These are phyloP conservation scores for Globisporangium ultimum DNA, from an alignment of 352 stramenopile genomes.

Conservation along the genomic window DNA sequence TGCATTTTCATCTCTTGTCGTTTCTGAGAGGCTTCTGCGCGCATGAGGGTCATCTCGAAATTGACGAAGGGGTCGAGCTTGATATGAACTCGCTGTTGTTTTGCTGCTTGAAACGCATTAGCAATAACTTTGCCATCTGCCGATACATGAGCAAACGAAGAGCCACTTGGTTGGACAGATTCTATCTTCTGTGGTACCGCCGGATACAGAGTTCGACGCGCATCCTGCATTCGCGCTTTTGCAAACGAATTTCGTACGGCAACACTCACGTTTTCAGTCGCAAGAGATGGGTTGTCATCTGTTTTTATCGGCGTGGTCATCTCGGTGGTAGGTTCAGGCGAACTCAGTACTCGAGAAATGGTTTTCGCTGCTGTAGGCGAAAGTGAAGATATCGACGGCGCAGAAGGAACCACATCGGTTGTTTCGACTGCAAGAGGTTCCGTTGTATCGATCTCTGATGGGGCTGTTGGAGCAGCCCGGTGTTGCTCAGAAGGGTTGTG, in stretches of 20 bases:
- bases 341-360: conserved; percentile 14
- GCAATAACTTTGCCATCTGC: conserved; percentile 25
- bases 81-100: conserved; percentile 53
- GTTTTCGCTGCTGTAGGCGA: conserved; percentile 46
- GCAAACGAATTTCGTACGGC: conserved; percentile 46
- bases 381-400: conserved; percentile 35
- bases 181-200: conserved; percentile 22
- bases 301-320: conserved; percentile 13
- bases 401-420: conserved; percentile 4
- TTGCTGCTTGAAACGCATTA: conserved; percentile 13
- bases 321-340: neutral
- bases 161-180: conserved; percentile 4
- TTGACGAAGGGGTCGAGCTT: conserved; percentile 81
- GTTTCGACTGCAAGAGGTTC: too few species aligned
- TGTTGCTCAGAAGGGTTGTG: conserved; percentile 1
- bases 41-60: conserved; percentile 82
- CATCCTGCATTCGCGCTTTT: conserved; percentile 34
- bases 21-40: conserved; percentile 71
- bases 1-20: conserved; percentile 83
- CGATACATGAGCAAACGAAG: conserved; percentile 9
- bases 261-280: conserved; percentile 24
- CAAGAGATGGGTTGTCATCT: conserved; percentile 19
- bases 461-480: neutral
- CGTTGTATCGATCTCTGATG: neutral
- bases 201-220: conserved; percentile 38